Base-by-base conservation (phyloP, 2,329 filamentous ascomycete species). In the Nannizziopsis barbatae region DNA sequence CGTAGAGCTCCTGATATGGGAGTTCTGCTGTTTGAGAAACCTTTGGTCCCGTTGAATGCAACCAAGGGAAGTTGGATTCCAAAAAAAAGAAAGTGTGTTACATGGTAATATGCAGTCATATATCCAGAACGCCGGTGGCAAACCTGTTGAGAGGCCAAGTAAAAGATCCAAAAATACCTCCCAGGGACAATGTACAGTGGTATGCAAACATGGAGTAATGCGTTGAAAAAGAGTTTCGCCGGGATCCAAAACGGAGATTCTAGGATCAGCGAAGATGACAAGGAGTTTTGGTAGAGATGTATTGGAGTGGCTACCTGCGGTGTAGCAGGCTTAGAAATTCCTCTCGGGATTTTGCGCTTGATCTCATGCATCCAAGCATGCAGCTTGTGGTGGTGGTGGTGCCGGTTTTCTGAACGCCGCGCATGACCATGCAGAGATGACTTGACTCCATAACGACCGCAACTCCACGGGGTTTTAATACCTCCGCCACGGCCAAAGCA, bases 371-470 rank as follows among this genome's bases (percentile, higher is more conserved):
- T 35, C 92, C 92, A n/a, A 96, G 77, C 69, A 98, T 93, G 65
- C 90, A 96, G 71, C 88, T 95, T 14, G 92, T 98, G 33, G 93
- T 92, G 5, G 92, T 96, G 14, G 79, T 84, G 44, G 85, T 82
- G 36, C 76, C 79, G 0, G 87, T 88, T 74, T 98, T 95, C 64
- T 95, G 80, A 8, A 98, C 90, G n/a, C 92, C 92, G 41, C 92
- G 80, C 89, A 95, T 96, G 12, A 95, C 88, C 90, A 96, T 98
- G 73, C 92, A 98, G 41, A 96, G 73, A 69, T 98, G 92, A 61
- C 81, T 89, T 11, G 86, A 93, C 63, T 98, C 92, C 83, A 98
- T 95, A 51, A 98, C 90, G 2, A 98, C 92, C 15, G 86, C 90
- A 1, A 98, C 90, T 41, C 92, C 92, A 62, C 93, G 87, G 1